Evolutionary conservation across 495 filamentous ascomycete species (phyloP).

Genomic region (Xylaria bambusicola): DNA sequence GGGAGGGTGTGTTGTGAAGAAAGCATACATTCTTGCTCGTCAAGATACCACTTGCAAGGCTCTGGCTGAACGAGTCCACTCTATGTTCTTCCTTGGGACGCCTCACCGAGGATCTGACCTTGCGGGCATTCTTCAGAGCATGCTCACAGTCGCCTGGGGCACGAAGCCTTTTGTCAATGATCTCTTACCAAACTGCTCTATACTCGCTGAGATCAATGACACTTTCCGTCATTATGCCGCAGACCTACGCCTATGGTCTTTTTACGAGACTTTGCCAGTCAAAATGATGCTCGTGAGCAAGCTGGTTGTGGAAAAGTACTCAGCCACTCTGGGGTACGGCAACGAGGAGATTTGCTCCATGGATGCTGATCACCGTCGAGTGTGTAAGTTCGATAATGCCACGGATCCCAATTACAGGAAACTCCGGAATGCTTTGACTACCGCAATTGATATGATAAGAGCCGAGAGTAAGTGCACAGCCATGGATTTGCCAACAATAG

Average conservation of each 20-base stretch:
- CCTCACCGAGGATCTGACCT: constrained; percentile 54
- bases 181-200: constrained; percentile 15
- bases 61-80: constrained; percentile 38
- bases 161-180: constrained; percentile 9
- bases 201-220: constrained; percentile 29
- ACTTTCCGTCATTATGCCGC: constrained; percentile 32
- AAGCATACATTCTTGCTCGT: constrained; percentile 34
- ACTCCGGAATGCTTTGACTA: constrained; percentile 33
- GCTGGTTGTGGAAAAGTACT: constrained; percentile 36
- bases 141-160: constrained; percentile 1
- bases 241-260: constrained; percentile 32
- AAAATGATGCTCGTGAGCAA: constrained; percentile 18
- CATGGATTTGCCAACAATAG: constrained; percentile 9
- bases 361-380: constrained; percentile 38
- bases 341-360: constrained; percentile 32
- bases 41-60: constrained; percentile 29
- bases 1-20: constrained; percentile 58
- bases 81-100: constrained; percentile 54
- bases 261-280: constrained; percentile 35
- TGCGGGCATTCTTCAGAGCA: constrained; percentile 41
- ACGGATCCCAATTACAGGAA: constrained; percentile 33
- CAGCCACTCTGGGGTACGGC: constrained; percentile 33
- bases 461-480: constrained; percentile 10
- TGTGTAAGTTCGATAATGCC: constrained; percentile 37
- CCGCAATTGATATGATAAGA: constrained; percentile 31